A percentile compares a stretch with the other conserved stretches of the same genome.
Conservation (phyloP, 2,329 filamentous ascomycete species). For the Diaporthe citri region DNA sequence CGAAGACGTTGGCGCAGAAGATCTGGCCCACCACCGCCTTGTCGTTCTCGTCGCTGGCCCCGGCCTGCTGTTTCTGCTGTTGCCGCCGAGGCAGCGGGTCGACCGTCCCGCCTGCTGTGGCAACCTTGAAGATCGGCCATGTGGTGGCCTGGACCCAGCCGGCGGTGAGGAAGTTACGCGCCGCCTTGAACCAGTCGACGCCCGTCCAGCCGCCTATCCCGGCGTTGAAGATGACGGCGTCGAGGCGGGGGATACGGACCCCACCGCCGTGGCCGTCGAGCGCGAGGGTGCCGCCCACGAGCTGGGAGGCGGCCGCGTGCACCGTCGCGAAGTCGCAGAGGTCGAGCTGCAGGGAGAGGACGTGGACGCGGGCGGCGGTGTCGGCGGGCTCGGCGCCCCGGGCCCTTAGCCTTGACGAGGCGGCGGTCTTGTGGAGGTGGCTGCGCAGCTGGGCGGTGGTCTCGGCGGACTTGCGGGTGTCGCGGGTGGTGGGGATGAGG, state of each 20-base stretch:
- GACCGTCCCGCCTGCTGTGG: conserved; percentile 61
- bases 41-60: no score
- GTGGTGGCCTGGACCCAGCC: conserved; percentile 78
- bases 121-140: conserved; percentile 82
- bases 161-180: conserved; percentile 64
- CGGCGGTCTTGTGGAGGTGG: conserved; percentile 68
- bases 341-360: conserved; percentile 70
- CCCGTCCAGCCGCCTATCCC: conserved; percentile 89
- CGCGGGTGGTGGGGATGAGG: conserved; percentile 87
- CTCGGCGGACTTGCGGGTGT: conserved; percentile 77
- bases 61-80: conserved; percentile 53
- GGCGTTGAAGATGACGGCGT: conserved; percentile 86
- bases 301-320: conserved; percentile 59
- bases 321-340: conserved; percentile 69
- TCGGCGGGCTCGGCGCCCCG: conserved; percentile 56
- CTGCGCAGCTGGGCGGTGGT: conserved; percentile 75
- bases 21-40: conserved; percentile 77
- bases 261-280: conserved; percentile 54
- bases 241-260: conserved; percentile 76
- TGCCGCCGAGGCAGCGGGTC: conserved; percentile 59
- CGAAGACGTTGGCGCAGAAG: conserved; percentile 94
- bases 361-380: conserved; percentile 65
- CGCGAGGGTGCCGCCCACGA: conserved; percentile 60
- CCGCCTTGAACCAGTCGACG: conserved; percentile 75
- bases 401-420: conserved; percentile 54